These are phyloP conservation scores for Aphanoascus verrucosus DNA, from an alignment of 2,329 filamentous ascomycete genomes.

Conservation along the genomic window DNA sequence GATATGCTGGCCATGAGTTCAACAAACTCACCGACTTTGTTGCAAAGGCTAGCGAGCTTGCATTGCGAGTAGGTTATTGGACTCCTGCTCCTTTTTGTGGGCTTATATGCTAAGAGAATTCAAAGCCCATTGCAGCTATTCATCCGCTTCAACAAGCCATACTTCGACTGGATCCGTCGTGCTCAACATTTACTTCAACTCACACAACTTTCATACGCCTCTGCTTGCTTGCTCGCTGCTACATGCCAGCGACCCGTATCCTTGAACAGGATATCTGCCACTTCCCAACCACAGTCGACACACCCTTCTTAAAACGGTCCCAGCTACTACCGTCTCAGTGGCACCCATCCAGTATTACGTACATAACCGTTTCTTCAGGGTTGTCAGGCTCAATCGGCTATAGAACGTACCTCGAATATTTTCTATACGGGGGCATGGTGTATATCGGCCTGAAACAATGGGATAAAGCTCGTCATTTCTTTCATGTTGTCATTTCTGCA, in stretches of 20 bases:
- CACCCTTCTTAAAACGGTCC: constrained; percentile 19
- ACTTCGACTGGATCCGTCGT: constrained; percentile 35
- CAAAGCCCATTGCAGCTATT: constrained; percentile 32
- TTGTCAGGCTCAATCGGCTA: constrained; percentile 34
- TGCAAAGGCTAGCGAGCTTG: constrained; percentile 25
- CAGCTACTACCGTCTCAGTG: constrained; percentile 24
- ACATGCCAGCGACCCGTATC: constrained; percentile 31
- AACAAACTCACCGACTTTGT: constrained; percentile 28
- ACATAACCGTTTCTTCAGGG: constrained; percentile 29
- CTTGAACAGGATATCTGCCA: constrained; percentile 35
- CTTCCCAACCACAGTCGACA: constrained; percentile 27
- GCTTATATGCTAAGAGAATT: constrained; percentile 4
- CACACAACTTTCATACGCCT: constrained; percentile 34
- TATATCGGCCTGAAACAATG: constrained; percentile 53
- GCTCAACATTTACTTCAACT: constrained; percentile 35
- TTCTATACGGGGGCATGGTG: constrained; percentile 53
- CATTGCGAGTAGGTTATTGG: constrained; percentile 25
- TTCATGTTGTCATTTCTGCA: constrained; percentile 56
- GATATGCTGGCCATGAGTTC: constrained; percentile 33
- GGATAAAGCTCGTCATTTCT: constrained; percentile 50
- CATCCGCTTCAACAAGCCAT: constrained; percentile 35
- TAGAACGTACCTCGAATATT: constrained; percentile 50
- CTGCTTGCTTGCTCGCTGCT: constrained; percentile 35
- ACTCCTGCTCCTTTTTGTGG: background rate
- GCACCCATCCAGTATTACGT: constrained; percentile 25